phyloP scores from a whole-genome alignment of 2,329 filamentous ascomycete species.

The Emergomyces pasteurianus region DNA sequence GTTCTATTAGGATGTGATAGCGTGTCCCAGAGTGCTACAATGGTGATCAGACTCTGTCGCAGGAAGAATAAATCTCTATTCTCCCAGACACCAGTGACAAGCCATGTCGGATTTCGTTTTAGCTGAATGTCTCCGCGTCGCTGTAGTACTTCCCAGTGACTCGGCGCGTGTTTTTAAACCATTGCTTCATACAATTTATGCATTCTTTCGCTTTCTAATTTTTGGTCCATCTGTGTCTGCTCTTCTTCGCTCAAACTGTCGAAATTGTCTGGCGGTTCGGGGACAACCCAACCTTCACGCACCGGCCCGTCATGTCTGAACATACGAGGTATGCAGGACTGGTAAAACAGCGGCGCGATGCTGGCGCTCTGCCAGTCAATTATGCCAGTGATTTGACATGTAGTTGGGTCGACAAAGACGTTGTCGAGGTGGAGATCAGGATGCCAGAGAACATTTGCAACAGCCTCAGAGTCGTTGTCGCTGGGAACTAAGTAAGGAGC shows the following conservation, averaged over 20 bases:
- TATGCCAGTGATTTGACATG: conserved; percentile 15
- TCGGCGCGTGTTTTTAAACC: conserved; percentile 18
- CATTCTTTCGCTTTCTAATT: conserved; percentile 22
- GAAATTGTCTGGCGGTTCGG: conserved; percentile 18
- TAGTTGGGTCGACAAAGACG: conserved; percentile 18
- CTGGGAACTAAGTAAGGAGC: conserved; percentile 13
- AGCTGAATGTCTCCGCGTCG: conserved; percentile 10
- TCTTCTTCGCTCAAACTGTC: conserved; percentile 16
- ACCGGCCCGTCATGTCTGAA: conserved; percentile 19
- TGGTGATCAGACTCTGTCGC: conserved; percentile 17
- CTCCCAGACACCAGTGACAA: conserved; percentile 22
- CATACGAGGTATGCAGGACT: conserved; percentile 19
- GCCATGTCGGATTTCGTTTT: conserved; percentile 20
- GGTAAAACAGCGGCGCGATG: conserved; percentile 14
- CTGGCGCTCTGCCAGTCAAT: conserved; percentile 16
- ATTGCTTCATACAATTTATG: conserved; percentile 26
- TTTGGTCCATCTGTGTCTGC: conserved; percentile 15
- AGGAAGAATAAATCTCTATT: conserved; percentile 24
- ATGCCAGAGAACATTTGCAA: conserved; percentile 17
- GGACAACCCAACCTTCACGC: conserved; percentile 20
- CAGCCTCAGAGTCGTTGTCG: conserved; percentile 3
- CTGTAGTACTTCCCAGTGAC: conserved; percentile 19
- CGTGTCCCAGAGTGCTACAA: conserved; percentile 16
- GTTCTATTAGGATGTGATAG: conserved; percentile 5
- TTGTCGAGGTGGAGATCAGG: conserved; percentile 19